phyloP scores from a whole-genome alignment of 768 basidiomycete species.

The Lactifluus hygrophoroides region DNA sequence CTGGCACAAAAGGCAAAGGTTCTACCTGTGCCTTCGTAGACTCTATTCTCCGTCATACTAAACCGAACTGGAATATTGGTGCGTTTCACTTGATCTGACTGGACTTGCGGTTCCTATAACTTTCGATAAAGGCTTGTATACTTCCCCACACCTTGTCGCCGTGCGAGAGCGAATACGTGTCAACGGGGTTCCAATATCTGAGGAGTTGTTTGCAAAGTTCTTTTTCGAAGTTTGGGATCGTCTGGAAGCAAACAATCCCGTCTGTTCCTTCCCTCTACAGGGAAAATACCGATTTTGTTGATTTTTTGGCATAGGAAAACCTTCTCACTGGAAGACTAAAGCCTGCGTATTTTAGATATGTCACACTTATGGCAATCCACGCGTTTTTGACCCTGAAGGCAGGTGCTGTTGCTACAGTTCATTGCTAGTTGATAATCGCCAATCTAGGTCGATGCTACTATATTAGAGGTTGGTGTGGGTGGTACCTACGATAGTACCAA shows the following conservation, averaged over 20 bases:
- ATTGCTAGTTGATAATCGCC: not conserved
- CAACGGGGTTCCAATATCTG: constrained; percentile 83
- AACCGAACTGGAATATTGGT: constrained; percentile 78
- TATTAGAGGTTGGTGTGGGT: constrained; percentile 95
- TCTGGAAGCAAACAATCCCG: constrained; percentile 53
- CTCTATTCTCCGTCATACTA: constrained; percentile 70
- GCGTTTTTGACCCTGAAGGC: constrained; percentile 71
- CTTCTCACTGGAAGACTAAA: constrained; percentile 49
- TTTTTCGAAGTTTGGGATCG: constrained; percentile 97
- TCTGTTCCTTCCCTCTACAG: constrained; percentile 30
- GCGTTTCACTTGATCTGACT: constrained; percentile 21
- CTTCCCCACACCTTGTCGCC: constrained; percentile 92
- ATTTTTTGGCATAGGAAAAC: constrained; percentile 32
- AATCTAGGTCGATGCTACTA: constrained; percentile 69
- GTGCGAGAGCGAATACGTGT: constrained; percentile 94
- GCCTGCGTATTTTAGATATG: constrained; percentile 90
- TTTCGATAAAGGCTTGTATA: constrained; percentile 67
- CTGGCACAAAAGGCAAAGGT: constrained; percentile 97
- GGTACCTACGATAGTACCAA: constrained; percentile 95
- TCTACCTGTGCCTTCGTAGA: constrained; percentile 93
- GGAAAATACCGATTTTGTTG: not conserved
- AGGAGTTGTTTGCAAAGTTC: constrained; percentile 79
- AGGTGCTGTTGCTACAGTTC: not conserved
- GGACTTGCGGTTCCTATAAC: not conserved
- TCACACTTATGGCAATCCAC: constrained; percentile 90